A percentile compares a stretch with the other conserved stretches of the same genome.
These are phyloP conservation scores for Bertia moriformis DNA, from an alignment of 2,329 filamentous ascomycete species.

Conservation along the genomic window DNA sequence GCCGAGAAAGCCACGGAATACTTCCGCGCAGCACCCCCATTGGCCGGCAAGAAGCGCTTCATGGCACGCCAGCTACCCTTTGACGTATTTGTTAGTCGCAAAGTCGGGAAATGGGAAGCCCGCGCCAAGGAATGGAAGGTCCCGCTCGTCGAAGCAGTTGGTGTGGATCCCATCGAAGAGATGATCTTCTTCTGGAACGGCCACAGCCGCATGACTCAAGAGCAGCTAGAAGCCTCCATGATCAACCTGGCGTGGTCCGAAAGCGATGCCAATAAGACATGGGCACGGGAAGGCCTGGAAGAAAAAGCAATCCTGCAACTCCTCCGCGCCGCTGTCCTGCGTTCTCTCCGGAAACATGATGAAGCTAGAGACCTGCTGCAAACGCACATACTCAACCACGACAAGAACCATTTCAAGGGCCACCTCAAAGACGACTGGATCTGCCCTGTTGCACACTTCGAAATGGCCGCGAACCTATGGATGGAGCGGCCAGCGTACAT, in stretches of 20 bases:
- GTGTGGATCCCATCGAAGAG: conserved; percentile 68
- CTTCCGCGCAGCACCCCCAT: conserved; percentile 55
- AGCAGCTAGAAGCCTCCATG: conserved; percentile 50
- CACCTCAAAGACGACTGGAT: conserved; percentile 52
- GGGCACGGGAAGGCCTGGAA: conserved; percentile 27
- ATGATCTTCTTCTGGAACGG: conserved; percentile 94
- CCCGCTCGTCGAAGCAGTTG: conserved; percentile 65
- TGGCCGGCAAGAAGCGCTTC: conserved; percentile 75
- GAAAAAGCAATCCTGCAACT: conserved; percentile 53
- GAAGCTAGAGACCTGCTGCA: conserved; percentile 54
- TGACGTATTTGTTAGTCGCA: conserved; percentile 71
- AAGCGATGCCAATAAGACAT: conserved; percentile 36
- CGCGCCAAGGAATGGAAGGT: conserved; percentile 53
- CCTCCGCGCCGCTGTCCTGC: conserved; percentile 48
- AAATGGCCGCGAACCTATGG: conserved; percentile 74
- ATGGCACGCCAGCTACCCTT: conserved; percentile 83
- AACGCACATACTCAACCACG: conserved; percentile 47
- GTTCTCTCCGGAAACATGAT: conserved; percentile 44
- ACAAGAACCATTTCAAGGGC: background rate
- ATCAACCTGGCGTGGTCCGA: conserved; percentile 41
- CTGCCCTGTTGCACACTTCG: conserved; percentile 66
- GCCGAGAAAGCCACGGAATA: conserved; percentile 54
- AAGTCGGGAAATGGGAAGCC: conserved; percentile 77
- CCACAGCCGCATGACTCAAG: conserved; percentile 59
- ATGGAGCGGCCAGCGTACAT: conserved; percentile 28